These are phyloP conservation scores for Exutisphaerella laricina DNA, from an alignment of 2,329 filamentous ascomycete species.

Conservation along the genomic window DNA sequence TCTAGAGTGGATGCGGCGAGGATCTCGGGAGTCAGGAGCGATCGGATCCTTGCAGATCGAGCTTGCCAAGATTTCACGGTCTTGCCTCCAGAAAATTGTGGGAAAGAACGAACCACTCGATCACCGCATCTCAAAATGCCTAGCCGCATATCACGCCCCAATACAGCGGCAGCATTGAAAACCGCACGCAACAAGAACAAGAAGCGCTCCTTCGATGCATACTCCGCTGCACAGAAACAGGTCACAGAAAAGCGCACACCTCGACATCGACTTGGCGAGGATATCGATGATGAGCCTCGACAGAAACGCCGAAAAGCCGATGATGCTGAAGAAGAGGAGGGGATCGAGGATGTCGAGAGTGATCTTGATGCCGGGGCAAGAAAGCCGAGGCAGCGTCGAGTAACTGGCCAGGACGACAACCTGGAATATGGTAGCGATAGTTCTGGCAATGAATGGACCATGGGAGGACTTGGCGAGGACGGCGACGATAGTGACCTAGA, in stretches of 20 bases:
- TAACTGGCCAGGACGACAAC: slow-evolving; percentile 36
- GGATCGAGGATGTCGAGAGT: slow-evolving; percentile 37
- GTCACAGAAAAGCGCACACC: slow-evolving; percentile 52
- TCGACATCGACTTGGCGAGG: slow-evolving; percentile 54
- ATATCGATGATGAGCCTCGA: slow-evolving; percentile 41
- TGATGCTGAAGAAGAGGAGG: slow-evolving; percentile 47
- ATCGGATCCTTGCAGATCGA: slow-evolving; percentile 5
- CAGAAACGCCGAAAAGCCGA: slow-evolving; percentile 38
- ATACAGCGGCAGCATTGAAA: slow-evolving; percentile 27
- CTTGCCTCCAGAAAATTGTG: neutral
- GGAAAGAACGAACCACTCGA: neutral
- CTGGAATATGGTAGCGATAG: slow-evolving; percentile 75
- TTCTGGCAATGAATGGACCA: slow-evolving; percentile 77
- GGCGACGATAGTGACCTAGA: slow-evolving; percentile 66
- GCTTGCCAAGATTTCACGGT: neutral
- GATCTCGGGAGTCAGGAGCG: slow-evolving; percentile 11
- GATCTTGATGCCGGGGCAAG: slow-evolving; percentile 30
- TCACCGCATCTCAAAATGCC: slow-evolving; percentile 37
- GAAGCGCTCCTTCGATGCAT: slow-evolving; percentile 57
- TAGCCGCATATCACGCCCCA: slow-evolving; percentile 38
- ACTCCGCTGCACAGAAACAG: slow-evolving; percentile 56
- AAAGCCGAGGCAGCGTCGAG: slow-evolving; percentile 26
- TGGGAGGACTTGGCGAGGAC: slow-evolving; percentile 60
- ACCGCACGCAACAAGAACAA: slow-evolving; percentile 40
- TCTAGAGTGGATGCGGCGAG: neutral